phyloP scores from a whole-genome alignment of 768 basidiomycete species.

The Termitomyces sp. region DNA sequence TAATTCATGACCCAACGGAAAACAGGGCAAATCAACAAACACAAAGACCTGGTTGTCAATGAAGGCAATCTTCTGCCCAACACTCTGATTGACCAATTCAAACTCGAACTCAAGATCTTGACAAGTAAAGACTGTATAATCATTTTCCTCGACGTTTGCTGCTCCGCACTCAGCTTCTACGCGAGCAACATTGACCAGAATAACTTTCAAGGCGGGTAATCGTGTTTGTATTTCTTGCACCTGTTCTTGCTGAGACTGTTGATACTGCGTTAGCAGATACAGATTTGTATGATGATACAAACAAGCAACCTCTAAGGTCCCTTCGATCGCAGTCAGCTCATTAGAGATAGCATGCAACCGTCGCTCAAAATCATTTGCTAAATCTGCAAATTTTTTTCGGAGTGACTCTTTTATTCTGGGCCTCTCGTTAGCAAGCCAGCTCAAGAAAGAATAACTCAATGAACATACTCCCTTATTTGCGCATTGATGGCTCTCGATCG shows the following conservation, averaged over 20 bases:
- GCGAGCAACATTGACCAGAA: constrained; percentile 45
- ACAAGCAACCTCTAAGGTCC: constrained; percentile 62
- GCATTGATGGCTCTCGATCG: constrained; percentile 83
- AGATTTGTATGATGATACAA: not conserved
- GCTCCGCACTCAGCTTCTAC: constrained; percentile 74
- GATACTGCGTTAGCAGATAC: not conserved
- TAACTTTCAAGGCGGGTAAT: constrained; percentile 58
- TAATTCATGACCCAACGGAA: constrained; percentile 1
- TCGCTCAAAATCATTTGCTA: constrained; percentile 73
- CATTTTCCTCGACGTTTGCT: constrained; percentile 96
- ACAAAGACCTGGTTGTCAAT: constrained; percentile 85
- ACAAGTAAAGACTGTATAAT: constrained; percentile 85
- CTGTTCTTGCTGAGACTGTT: constrained; percentile 68
- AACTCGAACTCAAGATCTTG: constrained; percentile 91
- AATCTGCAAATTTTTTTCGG: constrained; percentile 68
- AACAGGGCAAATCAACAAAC: not conserved
- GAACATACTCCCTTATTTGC: constrained; percentile 75
- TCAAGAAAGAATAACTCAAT: constrained; percentile 1
- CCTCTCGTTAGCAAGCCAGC: not conserved
- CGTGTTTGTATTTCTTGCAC: constrained; percentile 59
- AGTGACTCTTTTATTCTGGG: constrained; percentile 78
- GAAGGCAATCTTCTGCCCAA: constrained; percentile 89
- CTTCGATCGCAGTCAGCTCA: constrained; percentile 70
- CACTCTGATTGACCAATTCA: constrained; percentile 70
- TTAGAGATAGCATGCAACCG: constrained; percentile 59